These are phyloP conservation scores for Cucumis hystrix DNA, from an alignment of 306 rosid genomes.

Conservation along the genomic window DNA sequence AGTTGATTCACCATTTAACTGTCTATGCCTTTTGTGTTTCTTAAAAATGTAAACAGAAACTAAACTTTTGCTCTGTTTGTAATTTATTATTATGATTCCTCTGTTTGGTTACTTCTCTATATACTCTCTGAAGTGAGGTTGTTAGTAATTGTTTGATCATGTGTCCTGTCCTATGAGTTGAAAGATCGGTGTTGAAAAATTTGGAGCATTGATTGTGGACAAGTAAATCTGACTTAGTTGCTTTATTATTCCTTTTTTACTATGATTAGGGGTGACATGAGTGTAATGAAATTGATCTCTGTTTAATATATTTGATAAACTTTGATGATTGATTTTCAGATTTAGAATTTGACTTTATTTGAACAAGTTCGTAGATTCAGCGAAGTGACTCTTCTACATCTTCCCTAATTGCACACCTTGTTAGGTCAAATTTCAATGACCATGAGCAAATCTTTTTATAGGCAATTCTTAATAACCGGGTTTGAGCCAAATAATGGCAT, in stretches of 20 bases:
- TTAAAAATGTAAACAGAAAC: background rate
- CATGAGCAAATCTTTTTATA: background rate
- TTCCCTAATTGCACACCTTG: background rate
- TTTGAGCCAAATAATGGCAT: background rate
- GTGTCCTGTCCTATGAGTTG: background rate
- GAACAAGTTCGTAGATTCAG: background rate
- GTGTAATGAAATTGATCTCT: background rate
- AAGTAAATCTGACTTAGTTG: background rate
- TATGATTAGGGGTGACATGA: background rate
- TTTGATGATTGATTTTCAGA: background rate
- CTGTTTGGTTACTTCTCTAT: background rate
- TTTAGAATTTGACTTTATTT: background rate
- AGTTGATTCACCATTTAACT: background rate
- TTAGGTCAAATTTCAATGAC: background rate
- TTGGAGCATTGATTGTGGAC: background rate
- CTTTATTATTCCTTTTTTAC: background rate
- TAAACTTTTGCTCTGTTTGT: background rate
- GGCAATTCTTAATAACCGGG: background rate
- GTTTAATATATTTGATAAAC: background rate
- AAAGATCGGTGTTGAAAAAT: background rate
- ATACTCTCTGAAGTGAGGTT: background rate
- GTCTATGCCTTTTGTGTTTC: background rate
- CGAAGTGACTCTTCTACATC: background rate
- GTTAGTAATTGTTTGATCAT: background rate
- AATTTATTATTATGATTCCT: background rate